phyloP scores from a whole-genome alignment of 2,329 filamentous ascomycete genomes.

The Xylaria sp. region DNA sequence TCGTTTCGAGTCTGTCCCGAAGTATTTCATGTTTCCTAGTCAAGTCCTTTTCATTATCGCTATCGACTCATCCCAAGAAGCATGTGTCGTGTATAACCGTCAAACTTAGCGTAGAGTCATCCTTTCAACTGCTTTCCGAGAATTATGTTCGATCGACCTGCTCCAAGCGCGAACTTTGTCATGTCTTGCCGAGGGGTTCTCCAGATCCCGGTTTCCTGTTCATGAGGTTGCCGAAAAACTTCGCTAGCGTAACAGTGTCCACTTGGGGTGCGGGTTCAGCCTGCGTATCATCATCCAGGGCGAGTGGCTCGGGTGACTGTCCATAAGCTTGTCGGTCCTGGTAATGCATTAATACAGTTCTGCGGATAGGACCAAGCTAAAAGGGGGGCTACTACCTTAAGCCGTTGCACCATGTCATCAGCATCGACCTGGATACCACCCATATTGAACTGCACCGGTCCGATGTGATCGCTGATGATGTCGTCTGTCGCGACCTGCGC shows the following conservation, averaged over 20 bases:
- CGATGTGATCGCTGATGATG: conserved; percentile 80
- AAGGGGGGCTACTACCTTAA: conserved; percentile 74
- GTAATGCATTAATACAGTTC: conserved; percentile 39
- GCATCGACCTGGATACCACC: conserved; percentile 96
- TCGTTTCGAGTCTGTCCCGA: not conserved
- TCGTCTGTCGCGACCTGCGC: conserved; percentile 50
- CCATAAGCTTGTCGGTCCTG: conserved; percentile 68
- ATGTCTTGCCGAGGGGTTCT: conserved; percentile 40
- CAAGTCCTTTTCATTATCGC: not conserved
- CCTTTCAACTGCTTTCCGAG: not conserved
- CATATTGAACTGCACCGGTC: conserved; percentile 97
- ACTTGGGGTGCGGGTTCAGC: conserved; percentile 54
- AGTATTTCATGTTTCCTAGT: not conserved
- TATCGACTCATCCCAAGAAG: not conserved
- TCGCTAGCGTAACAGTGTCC: conserved; percentile 67
- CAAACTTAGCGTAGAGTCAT: not conserved
- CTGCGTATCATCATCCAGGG: conserved; percentile 50
- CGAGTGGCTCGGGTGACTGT: conserved; percentile 56
- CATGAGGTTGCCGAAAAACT: conserved; percentile 69
- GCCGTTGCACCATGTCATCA: conserved; percentile 87
- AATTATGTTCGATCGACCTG: conserved; percentile 13
- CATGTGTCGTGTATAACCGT: not conserved
- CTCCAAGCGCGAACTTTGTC: conserved; percentile 14
- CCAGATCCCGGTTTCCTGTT: conserved; percentile 57
- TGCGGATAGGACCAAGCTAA: not conserved